These are phyloP conservation scores for Cordyceps tenuipes DNA, from an alignment of 2,329 filamentous ascomycete species.

Conservation along the genomic window DNA sequence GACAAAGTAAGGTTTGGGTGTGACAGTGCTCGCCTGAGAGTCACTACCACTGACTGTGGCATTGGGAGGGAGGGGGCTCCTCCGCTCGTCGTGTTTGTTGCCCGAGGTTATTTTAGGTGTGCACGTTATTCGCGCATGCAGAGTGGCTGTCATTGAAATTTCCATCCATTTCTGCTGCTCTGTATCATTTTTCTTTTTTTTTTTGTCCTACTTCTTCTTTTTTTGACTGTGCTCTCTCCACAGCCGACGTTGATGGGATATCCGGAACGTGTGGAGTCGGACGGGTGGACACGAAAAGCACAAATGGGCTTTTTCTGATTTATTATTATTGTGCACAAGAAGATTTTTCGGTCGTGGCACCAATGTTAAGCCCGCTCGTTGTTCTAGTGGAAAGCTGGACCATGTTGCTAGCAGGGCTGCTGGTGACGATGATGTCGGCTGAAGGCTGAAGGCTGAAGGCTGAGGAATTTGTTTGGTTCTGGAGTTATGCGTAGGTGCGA, in stretches of 20 bases:
- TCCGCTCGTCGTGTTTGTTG: background rate
- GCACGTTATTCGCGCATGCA: background rate
- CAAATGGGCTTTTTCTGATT: conserved; percentile 3
- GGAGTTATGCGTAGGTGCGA: background rate
- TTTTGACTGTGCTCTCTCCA: background rate
- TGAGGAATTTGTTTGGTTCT: background rate
- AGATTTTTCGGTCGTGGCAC: background rate
- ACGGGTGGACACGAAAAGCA: conserved; percentile 2
- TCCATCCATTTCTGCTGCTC: background rate
- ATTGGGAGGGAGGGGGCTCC: background rate
- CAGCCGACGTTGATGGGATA: conserved; percentile 5
- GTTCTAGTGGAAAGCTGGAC: background rate
- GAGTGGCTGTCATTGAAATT: background rate
- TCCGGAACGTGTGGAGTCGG: conserved; percentile 2
- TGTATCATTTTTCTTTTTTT: background rate
- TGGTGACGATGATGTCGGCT: background rate
- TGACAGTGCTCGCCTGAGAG: background rate
- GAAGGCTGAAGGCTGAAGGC: background rate
- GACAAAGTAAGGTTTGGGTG: background rate
- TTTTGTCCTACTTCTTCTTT: background rate
- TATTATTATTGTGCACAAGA: background rate
- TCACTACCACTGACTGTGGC: background rate
- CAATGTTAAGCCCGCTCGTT: background rate
- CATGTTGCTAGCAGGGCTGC: background rate
- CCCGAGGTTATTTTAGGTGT: background rate